Evolutionary conservation across 768 basidiomycete species (phyloP).

Genomic region (Strobilomyces dryophilus): DNA sequence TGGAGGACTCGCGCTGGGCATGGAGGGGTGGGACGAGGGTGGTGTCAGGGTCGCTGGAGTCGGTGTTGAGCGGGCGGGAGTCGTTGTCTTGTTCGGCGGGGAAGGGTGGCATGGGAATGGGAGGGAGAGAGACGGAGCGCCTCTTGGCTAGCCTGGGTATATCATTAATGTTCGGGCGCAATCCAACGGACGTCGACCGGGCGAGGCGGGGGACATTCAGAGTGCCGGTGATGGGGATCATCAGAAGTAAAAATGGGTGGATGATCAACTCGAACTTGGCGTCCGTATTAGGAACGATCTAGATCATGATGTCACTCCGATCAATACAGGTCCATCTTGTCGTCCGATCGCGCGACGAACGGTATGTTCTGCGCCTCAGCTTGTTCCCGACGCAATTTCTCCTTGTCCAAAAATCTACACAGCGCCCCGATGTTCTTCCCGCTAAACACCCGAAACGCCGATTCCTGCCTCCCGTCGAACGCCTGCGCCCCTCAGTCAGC

Average conservation of each 20-base stretch:
- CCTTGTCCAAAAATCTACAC: constrained; percentile 68
- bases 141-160: background rate
- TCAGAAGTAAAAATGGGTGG: background rate
- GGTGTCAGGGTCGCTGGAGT: background rate
- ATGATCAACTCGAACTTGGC: background rate
- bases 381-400: constrained; percentile 51
- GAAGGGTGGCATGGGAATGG: background rate
- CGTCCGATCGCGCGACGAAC: constrained; percentile 58
- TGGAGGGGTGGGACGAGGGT: background rate
- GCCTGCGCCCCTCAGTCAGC: constrained; percentile 38
- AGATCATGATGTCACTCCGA: constrained; percentile 4
- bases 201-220: background rate
- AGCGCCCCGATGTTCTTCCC: constrained; percentile 62
- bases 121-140: background rate
- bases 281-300: background rate
- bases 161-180: background rate
- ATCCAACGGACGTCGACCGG: background rate
- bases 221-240: background rate
- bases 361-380: constrained; percentile 58
- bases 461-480: constrained; percentile 60
- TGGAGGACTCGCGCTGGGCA: background rate
- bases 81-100: background rate
- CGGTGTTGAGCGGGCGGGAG: background rate
- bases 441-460: constrained; percentile 77
- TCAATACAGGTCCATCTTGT: constrained; percentile 58